Percentiles rank a stretch among this genome's conserved stretches.
These are phyloP conservation scores for Saccharomycopsis olivae DNA, from an alignment of 805 yeast species.

Conservation along the genomic window DNA sequence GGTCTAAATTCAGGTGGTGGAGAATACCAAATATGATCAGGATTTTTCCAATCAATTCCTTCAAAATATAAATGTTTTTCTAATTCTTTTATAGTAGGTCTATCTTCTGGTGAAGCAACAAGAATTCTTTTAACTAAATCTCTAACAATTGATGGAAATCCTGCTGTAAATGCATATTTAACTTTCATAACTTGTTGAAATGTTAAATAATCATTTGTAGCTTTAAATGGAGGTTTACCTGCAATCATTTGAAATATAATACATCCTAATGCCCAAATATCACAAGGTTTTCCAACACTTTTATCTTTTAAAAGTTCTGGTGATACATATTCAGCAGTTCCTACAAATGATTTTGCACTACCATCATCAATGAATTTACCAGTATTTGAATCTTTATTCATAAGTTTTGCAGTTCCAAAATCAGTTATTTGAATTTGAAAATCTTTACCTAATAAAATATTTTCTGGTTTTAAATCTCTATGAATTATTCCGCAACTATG, in stretches of 20 bases:
- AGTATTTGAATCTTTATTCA: conserved; percentile 31
- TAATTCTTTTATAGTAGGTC: conserved; percentile 47
- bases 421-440: conserved; percentile 64
- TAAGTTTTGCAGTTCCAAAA: conserved; percentile 72
- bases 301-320: conserved; percentile 72
- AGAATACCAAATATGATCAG: conserved; percentile 43
- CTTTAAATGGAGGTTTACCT: conserved; percentile 82
- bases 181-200: conserved; percentile 74
- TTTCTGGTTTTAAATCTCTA: conserved; percentile 78
- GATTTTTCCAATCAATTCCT: conserved; percentile 42
- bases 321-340: conserved; percentile 77
- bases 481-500: conserved; percentile 71
- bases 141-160: conserved; percentile 63
- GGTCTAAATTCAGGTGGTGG: conserved; percentile 60
- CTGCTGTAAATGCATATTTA: conserved; percentile 77
- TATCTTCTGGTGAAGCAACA: conserved; percentile 50
- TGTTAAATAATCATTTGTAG: conserved; percentile 70
- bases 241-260: conserved; percentile 92
- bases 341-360: conserved; percentile 72
- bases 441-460: conserved; percentile 53
- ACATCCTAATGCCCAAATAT: conserved; percentile 97
- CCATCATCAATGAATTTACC: conserved; percentile 52
- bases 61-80: conserved; percentile 56
- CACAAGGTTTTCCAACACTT: conserved; percentile 86
- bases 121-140: conserved; percentile 65